Evolutionary conservation across 768 basidiomycete species (phyloP), one percentile per base, ranked within the genome.

Genomic region (Rhizopogon vesiculosus): DNA sequence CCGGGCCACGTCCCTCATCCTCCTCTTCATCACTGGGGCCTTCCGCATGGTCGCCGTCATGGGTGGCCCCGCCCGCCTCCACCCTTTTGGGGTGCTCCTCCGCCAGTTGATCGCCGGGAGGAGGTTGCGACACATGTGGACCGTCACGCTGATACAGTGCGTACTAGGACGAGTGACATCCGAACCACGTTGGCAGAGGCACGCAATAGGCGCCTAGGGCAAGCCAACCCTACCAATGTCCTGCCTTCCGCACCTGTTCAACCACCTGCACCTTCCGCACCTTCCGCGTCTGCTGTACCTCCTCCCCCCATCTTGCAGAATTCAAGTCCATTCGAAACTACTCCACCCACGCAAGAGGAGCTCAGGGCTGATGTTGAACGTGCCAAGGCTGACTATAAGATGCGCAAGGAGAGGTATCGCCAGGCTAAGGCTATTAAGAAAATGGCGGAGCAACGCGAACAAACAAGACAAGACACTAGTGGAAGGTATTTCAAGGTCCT

Each of bases 391-490:
- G 69, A 71, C 22, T 91, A 91, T 67, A 87, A 82, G 69, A 76
- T 75, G 1, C 80, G 84, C 68, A 91, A 91, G 63, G 87, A 88
- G 61, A 74, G 74, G 22, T 89, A 89, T 61, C 79, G 87, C 29
- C 71, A 72, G 60, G 81, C 84, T 51, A 78, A 82, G 51, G 81
- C 83, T 46, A 71, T 73, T 25, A 78, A 75, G 55, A 76, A 66
- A 60, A 74, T 70, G 59, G 74, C 72, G 54, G 69, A 69, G 53
- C 72, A 70, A 45, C 63, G 61, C 44, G 48, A 49, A 22, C 55
- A 55, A 31, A 59, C 46, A 29, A 59, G 53, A 7, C 61, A 62
- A 8, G 62, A 57, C 42, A 61, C 61, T 18, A 58, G 39, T 29
- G 72, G 65, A 42, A 74, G 67, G 70, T 72, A 51, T 19, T 16